Evolutionary conservation across 108 stramenopile genomes (phyloP).

Genomic region (Epipyxis sp.): DNA sequence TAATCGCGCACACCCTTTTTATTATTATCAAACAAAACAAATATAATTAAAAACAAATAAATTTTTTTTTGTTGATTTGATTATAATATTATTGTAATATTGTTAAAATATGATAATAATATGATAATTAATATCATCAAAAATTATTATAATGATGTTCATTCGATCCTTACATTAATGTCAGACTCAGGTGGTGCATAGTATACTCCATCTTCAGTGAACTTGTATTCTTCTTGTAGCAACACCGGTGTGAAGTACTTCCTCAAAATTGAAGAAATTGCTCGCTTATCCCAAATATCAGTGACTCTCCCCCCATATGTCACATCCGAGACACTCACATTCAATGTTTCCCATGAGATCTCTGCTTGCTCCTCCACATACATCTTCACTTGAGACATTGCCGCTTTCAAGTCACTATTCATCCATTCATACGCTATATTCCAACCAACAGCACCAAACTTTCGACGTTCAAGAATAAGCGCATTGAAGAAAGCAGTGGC

Average conservation of each 20-base stretch:
- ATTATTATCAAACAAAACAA: no score
- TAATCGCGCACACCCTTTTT: conserved; percentile 39
- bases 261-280: conserved; percentile 54
- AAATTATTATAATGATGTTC: no score
- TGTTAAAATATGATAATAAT: no score
- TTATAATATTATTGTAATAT: neutral
- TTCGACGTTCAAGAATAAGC: conserved; percentile 56
- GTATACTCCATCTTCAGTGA: conserved; percentile 51
- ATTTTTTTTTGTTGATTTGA: neutral
- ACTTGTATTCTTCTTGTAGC: conserved; percentile 49
- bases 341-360: conserved; percentile 57
- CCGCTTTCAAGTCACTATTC: conserved; percentile 60
- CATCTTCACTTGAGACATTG: conserved; percentile 59
- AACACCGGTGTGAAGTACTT: conserved; percentile 47
- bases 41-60: neutral
- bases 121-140: no score
- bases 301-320: conserved; percentile 60
- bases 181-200: conserved; percentile 46
- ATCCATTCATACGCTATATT: conserved; percentile 65
- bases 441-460: conserved; percentile 62
- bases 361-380: conserved; percentile 54
- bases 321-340: conserved; percentile 54
- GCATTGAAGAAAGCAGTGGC: conserved; percentile 60
- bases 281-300: conserved; percentile 57
- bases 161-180: conserved; percentile 41